Evolutionary conservation across 345 rosid genomes (phyloP), one percentile per base, ranked within the genome.

Genomic region (Durio zibethinus): DNA sequence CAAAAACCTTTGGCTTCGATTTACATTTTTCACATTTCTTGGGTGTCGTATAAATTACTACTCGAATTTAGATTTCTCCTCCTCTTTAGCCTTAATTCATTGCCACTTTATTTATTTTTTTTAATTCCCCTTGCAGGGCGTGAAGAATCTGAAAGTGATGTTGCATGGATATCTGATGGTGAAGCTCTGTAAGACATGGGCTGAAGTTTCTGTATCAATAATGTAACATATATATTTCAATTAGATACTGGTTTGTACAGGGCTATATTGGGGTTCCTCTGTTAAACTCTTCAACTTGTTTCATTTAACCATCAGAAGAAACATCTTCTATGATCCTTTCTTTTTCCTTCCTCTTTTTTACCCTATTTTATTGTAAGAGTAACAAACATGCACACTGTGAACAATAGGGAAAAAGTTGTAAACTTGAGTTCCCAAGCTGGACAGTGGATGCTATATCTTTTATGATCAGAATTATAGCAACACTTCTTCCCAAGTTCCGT

Each of bases 151-250:
- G 57, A 52, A 52, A 20, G n/a, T 7, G 57, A 68, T 14, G 27
- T 15, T 14, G 36, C 16, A 68, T 9, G 73, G 73, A 45, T 45
- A 15, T 68, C 73, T 27, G 56, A 31, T 25, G 33, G 25, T 25
- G 36, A 68, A 68, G 35, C 59, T 23, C 54, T 79, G 35, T 85
- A 74, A 78, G 71, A 59, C 50, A 72, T 23, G 6, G 63, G 5
- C 72, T 67, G 33, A 23, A 43, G 35, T 15, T 25, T 65, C 50
- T 68, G n/a, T 12, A 68, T 42, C 72, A 68, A 68, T 50, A 23
- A 21, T 42, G 53, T 67, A 67, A 14, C 54, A n/a, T n/a, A n/a
- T n/a, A 45, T 43, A 25, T 68, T 68, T 43, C 33, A 67, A 25
- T 68, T 8, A 25, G 53, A 68, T 14, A 25, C 20, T 68, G 36